Evolutionary conservation across 208 protist genomes (phyloP).

Genomic region (Leishmania aethiopica): DNA sequence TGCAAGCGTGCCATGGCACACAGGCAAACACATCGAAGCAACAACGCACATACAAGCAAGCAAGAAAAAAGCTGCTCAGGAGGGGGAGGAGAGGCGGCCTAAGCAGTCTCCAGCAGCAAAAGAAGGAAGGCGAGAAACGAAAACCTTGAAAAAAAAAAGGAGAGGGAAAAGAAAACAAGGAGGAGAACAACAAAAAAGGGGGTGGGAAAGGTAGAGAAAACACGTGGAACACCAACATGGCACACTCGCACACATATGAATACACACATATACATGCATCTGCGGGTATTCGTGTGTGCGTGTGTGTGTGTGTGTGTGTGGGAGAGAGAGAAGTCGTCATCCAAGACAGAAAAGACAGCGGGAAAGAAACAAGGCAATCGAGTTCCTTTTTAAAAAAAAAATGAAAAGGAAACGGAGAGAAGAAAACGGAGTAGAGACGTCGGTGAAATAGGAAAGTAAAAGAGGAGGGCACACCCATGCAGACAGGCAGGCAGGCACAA

Average conservation of each 20-base stretch:
- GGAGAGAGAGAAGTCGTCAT: background rate
- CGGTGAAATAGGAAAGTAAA: background rate
- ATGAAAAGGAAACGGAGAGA: background rate
- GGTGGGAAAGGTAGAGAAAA: background rate
- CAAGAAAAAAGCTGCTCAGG: background rate
- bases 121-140: too few species aligned
- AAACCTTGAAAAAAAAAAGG: background rate
- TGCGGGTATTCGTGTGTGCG: too few species aligned
- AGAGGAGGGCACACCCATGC: background rate
- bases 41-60: background rate
- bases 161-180: too few species aligned
- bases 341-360: slow-evolving; percentile 9
- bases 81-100: background rate
- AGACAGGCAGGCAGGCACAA: background rate
- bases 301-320: background rate
- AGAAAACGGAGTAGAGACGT: background rate
- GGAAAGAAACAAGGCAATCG: background rate
- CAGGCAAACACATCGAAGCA: background rate
- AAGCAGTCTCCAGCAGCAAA: background rate
- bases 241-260: slow-evolving; percentile 1
- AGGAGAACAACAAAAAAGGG: too few species aligned
- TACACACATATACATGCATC: background rate
- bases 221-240: background rate
- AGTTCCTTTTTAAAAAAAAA: background rate
- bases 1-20: background rate